Conservation (phyloP, 2,329 filamentous ascomycete species). For the Septoria petroselini region DNA sequence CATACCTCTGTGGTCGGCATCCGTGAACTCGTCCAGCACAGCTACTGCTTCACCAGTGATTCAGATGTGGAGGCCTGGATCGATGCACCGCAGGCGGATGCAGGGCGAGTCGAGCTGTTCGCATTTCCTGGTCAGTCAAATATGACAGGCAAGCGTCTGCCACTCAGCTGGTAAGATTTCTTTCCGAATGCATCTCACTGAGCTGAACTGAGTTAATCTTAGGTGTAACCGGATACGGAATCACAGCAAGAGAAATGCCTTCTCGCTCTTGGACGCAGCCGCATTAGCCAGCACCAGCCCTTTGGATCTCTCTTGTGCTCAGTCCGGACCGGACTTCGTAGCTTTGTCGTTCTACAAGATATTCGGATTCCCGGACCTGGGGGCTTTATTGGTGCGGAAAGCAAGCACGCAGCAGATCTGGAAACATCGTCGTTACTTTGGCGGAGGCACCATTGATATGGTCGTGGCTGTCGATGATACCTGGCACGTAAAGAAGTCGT, state of each 20-base stretch:
- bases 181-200: too few relatives aligned
- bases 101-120: background rate
- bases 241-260: background rate
- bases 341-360: background rate
- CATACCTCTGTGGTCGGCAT: too few relatives aligned
- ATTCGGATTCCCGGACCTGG: background rate
- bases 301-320: background rate
- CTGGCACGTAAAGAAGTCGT: background rate
- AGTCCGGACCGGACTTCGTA: background rate
- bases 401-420: too few relatives aligned
- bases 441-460: too few relatives aligned
- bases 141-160: background rate
- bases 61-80: background rate
- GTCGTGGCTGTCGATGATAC: background rate
- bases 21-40: too few relatives aligned
- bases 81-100: background rate
- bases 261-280: background rate
- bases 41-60: background rate
- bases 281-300: background rate
- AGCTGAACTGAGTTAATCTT: background rate
- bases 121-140: background rate
- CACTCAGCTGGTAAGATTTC: background rate
- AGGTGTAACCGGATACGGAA: background rate
- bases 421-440: too few relatives aligned
- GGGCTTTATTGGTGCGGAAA: background rate